Percentiles rank a stretch among this genome's conserved stretches.
These are phyloP conservation scores for Lumnitzera racemosa DNA, from an alignment of 345 rosid species.

Conservation along the genomic window DNA sequence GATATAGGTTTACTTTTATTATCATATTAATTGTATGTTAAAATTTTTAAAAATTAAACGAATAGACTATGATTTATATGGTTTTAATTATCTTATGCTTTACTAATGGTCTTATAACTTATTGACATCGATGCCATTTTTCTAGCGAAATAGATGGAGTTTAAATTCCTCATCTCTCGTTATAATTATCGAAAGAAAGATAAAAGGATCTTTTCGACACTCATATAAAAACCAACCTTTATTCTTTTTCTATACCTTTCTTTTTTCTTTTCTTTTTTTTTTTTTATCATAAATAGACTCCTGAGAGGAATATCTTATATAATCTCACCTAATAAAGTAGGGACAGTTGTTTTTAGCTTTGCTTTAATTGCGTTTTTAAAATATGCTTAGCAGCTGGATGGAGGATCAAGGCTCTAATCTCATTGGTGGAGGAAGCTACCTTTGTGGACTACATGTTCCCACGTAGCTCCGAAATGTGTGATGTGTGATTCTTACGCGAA, in stretches of 20 bases:
- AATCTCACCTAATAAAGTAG: slow-evolving; percentile 36
- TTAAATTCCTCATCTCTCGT: too few species aligned
- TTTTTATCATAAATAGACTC: slow-evolving; percentile 13
- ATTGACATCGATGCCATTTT: too few species aligned
- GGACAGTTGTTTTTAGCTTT: slow-evolving; percentile 17
- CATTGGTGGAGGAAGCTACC: slow-evolving; percentile 7
- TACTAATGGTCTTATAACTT: too few species aligned
- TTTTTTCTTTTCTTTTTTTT: slow-evolving; percentile 8
- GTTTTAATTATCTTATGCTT: too few species aligned
- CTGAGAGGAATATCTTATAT: slow-evolving; percentile 13
- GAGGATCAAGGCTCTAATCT: slow-evolving; percentile 9
- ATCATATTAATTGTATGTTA: too few species aligned
- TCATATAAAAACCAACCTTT: too few species aligned
- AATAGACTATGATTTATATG: too few species aligned
- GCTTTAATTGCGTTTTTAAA: slow-evolving; percentile 8
- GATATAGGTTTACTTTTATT: too few species aligned
- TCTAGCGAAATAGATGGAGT: too few species aligned
- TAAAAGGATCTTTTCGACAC: too few species aligned
- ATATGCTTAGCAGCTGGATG: slow-evolving; percentile 36
- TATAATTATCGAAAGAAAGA: too few species aligned
- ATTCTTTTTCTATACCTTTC: slow-evolving; percentile 1
- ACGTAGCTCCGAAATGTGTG: slow-evolving; percentile 2
- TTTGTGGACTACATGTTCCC: slow-evolving; percentile 18
- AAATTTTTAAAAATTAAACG: too few species aligned
- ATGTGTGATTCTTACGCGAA: slow-evolving; percentile 9